These are phyloP conservation scores for Starmerella gropengiesseri DNA, from an alignment of 805 yeast genomes.

Conservation along the genomic window DNA sequence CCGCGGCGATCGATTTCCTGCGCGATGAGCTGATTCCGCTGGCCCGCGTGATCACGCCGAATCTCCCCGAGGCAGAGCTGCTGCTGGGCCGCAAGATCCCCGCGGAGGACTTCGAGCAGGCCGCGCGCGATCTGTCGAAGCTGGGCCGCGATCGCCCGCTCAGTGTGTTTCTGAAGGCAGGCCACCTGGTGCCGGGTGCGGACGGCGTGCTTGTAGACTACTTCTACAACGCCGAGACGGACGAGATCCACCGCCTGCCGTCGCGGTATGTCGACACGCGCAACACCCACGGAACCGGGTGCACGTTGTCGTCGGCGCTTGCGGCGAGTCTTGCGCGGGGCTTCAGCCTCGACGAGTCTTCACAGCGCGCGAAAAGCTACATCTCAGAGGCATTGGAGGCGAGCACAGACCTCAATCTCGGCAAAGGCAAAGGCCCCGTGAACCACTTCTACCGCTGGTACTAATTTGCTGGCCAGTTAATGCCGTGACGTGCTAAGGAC, in stretches of 20 bases:
- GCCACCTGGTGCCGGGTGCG: slow-evolving; percentile 41
- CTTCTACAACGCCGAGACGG: slow-evolving; percentile 26
- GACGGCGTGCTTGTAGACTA: slow-evolving; percentile 17
- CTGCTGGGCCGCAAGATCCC: slow-evolving; percentile 15
- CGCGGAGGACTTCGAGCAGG: slow-evolving; percentile 16
- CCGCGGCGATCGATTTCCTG: slow-evolving; percentile 36
- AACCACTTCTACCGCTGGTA: slow-evolving; percentile 42
- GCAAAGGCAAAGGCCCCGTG: slow-evolving; percentile 56
- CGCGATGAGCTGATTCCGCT: slow-evolving; percentile 38
- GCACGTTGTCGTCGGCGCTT: slow-evolving; percentile 73
- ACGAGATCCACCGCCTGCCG: slow-evolving; percentile 47
- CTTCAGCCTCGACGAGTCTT: slow-evolving; percentile 36
- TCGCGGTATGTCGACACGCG: slow-evolving; percentile 34
- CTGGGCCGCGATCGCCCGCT: slow-evolving; percentile 10
- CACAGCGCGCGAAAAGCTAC: slow-evolving; percentile 49
- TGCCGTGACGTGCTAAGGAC: too few relatives aligned
- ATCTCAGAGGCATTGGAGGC: slow-evolving; percentile 50
- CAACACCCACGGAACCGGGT: slow-evolving; percentile 83
- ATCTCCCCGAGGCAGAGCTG: slow-evolving; percentile 50
- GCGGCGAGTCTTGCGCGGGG: slow-evolving; percentile 64
- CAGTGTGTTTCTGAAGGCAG: slow-evolving; percentile 64
- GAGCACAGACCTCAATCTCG: slow-evolving; percentile 35
- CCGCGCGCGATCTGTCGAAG: slow-evolving; percentile 23
- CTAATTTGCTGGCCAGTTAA: too few relatives aligned
- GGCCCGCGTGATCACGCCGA: slow-evolving; percentile 65